phyloP scores from a whole-genome alignment of 108 stramenopile genomes.

The Parmales sp. region DNA sequence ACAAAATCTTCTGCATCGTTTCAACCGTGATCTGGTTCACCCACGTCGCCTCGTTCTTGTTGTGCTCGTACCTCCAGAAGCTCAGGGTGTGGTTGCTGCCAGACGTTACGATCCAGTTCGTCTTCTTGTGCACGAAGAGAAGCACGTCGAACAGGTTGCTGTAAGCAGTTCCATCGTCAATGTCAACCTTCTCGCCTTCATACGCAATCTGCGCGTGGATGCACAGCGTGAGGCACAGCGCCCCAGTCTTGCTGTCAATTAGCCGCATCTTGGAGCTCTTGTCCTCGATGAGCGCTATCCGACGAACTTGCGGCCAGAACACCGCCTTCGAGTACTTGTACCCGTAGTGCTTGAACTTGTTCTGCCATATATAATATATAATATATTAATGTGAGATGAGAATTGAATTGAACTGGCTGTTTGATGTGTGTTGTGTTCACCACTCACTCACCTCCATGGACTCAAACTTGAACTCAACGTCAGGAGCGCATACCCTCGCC shows the following conservation, averaged over 20 bases:
- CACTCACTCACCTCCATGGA: no score
- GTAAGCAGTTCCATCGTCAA: neutral
- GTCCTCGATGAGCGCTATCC: neutral
- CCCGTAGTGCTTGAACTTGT: no score
- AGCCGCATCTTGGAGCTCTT: neutral
- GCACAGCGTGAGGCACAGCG: neutral
- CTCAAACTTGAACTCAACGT: no score
- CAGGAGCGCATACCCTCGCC: neutral
- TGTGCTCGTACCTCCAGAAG: constrained; percentile 2
- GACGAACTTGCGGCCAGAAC: neutral
- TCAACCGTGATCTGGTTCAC: neutral
- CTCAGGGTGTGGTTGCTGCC: neutral
- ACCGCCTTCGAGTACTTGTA: neutral
- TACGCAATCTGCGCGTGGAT: neutral
- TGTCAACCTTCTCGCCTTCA: neutral
- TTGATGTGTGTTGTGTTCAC: no score
- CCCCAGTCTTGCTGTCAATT: neutral
- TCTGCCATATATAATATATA: no score
- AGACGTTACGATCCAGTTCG: neutral
- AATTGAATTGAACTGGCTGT: no score
- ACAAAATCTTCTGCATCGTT: neutral
- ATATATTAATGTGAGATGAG: no score
- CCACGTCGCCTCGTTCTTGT: neutral
- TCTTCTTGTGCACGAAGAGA: neutral
- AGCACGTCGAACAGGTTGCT: neutral